Percentiles rank a stretch among this genome's conserved stretches.
phyloP scores from a whole-genome alignment of 2,329 filamentous ascomycete genomes.

The Exophiala spinifera region DNA sequence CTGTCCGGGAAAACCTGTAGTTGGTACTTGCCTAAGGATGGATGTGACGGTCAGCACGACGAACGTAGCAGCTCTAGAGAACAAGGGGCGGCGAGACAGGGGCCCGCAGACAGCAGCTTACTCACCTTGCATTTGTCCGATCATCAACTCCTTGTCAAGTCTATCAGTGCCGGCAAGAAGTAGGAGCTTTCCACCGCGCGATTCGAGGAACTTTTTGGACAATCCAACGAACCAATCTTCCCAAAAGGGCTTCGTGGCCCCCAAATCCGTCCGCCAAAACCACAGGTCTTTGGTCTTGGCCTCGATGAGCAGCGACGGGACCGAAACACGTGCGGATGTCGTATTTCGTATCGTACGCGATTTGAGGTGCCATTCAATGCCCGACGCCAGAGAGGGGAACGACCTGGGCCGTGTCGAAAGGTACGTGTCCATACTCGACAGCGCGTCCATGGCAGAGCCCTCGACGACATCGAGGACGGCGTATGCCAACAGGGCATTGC shows the following conservation, averaged over 20 bases:
- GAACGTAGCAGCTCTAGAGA: background rate
- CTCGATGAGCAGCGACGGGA: slow-evolving; percentile 67
- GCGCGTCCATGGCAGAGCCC: slow-evolving; percentile 88
- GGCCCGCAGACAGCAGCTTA: background rate
- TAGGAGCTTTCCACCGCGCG: slow-evolving; percentile 67
- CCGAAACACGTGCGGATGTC: slow-evolving; percentile 79
- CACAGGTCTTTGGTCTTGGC: slow-evolving; percentile 29
- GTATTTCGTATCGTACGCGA: slow-evolving; percentile 82
- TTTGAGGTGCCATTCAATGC: slow-evolving; percentile 90
- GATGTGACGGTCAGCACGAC: background rate
- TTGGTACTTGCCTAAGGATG: slow-evolving; percentile 76
- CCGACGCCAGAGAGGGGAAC: slow-evolving; percentile 73
- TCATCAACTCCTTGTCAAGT: slow-evolving; percentile 86
- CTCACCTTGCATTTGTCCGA: slow-evolving; percentile 91
- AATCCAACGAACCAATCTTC: slow-evolving; percentile 88
- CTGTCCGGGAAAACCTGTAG: slow-evolving; percentile 91
- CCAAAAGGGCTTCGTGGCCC: slow-evolving; percentile 85
- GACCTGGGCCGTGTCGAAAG: slow-evolving; percentile 74
- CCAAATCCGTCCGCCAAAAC: slow-evolving; percentile 78
- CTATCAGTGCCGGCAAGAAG: slow-evolving; percentile 86
- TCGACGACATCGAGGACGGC: slow-evolving; percentile 94
- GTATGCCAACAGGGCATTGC: slow-evolving; percentile 71
- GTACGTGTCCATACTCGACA: slow-evolving; percentile 92
- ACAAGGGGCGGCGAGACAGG: too few species aligned
- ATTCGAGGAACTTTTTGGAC: slow-evolving; percentile 82